Evolutionary conservation across 129 eudicot genomes (phyloP), one percentile per base, ranked within the genome.

Genomic region (Flaveria linearis): DNA sequence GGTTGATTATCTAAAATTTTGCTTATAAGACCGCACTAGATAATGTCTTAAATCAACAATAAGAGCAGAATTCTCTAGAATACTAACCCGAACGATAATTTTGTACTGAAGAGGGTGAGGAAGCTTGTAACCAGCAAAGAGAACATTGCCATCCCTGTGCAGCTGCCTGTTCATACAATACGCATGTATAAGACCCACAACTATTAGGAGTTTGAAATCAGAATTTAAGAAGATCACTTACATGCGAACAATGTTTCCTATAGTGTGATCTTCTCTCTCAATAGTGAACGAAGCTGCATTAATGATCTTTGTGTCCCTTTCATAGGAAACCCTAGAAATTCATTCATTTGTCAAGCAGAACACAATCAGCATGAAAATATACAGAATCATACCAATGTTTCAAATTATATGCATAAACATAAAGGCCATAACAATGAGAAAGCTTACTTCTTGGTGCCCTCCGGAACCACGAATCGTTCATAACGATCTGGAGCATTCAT

Each of bases 41-140:
- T 55, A 55, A 42, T 9, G 47, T 6, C 0, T 7, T 56, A 42
- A 55, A 71, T 46, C 17, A 78, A 49, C 22, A 47, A 74, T 36
- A 39, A 75, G 28, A 17, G 16, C 33, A 61, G 30, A 23, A 45
- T 18, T 15, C 46, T 18, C 13, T n/a, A 65, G 15, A 76, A 49
- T 16, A 90, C 98, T 80, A 61, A 90, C 98, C 89, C 98, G 84
- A 20, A 93, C 84, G 46, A 93, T 77, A 43, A 93, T 93, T 75
- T 93, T 90, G 92, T 93, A 93, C 88, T 93, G 95, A 53, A 93
- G 98, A 47, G 98, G 98, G 70, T 93, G 98, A 70, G 98, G 98
- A 77, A 93, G 88, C 91, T 93, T 93, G 96, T 93, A 93, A 22
- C 98, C 98, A 66, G 98, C 96, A 69, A 93, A 93, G 0, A 88